Base-by-base conservation (phyloP, 2,329 filamentous ascomycete genomes). In the Macrophomina pseudophaseolina region DNA sequence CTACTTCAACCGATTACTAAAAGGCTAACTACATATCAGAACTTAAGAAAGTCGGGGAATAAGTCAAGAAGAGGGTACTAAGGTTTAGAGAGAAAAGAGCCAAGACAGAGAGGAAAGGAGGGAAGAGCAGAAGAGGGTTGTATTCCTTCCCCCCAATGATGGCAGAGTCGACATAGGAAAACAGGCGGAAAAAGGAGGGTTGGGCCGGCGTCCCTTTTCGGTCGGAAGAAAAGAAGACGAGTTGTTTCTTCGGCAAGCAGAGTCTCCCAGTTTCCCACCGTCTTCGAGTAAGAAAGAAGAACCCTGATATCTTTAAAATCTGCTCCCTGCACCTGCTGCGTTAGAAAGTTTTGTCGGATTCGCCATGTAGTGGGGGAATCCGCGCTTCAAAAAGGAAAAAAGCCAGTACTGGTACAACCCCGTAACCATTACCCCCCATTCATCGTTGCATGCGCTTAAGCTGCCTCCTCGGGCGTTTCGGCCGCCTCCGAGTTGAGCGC, bases 1-100 rank as follows among this genome's bases (percentile, higher is more conserved):
- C 51, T 66, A 66, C 64, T 59, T 58, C 64, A 58, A 66, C 44
- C 64, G 64, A 66, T 66, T 66, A 66, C 52, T 66, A 66, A 66
- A 64, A 52, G 23, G 49, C 64, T 66, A 66, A 48, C 64, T 59
- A 66, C 53, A 66, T 58, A 49, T 66, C 53, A 62, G 64, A 66
- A 66, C 64, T 66, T 58, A 66, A 38, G 53, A 65, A 66, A 66
- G 53, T 66, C 46, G 64, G 64, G 64, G 64, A 66, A 66, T 66
- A 66, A 66, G 64, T 49, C 53, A 51, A 66, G 53, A 66, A 65
- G 53, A 52, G 53, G 64, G 64, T 58, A 58, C 23, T 58, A 64
- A 49, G 60, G 49, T 53, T 63, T 40, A 40, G 35, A 23, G 32
- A 52, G 35, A 64, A 52, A 52, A 40, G 23, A 38, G 33, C 52